Conservation (phyloP, 2,329 filamentous ascomycete genomes). For the Chaetomium sp. region DNA sequence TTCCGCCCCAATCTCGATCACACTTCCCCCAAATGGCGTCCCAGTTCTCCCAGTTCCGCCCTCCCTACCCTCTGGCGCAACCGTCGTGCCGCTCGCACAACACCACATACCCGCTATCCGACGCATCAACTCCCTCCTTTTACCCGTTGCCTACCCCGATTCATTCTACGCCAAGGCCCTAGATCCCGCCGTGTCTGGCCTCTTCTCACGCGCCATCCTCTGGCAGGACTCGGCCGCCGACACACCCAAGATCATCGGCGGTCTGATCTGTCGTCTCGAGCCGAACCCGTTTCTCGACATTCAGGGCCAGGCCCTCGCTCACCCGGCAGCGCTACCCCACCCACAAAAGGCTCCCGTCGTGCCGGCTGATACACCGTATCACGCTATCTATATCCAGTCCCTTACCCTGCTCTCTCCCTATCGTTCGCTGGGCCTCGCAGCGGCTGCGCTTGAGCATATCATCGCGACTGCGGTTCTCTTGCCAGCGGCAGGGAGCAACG, state of each 20-base stretch:
- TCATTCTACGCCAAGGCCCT: constrained; percentile 54
- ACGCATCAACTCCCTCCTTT: constrained; percentile 58
- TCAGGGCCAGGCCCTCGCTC: constrained; percentile 13
- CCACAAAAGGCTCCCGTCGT: constrained; percentile 1
- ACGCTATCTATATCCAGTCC: constrained; percentile 58
- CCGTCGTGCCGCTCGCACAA: constrained; percentile 44
- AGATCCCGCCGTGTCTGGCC: constrained; percentile 42
- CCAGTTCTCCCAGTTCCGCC: constrained; percentile 29
- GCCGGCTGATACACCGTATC: constrained; percentile 23
- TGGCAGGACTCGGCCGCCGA: constrained; percentile 40
- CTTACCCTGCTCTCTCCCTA: constrained; percentile 59
- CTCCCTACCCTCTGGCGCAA: constrained; percentile 42
- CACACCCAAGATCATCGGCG: constrained; percentile 50
- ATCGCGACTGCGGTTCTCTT: constrained; percentile 35
- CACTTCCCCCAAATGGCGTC: constrained; percentile 19
- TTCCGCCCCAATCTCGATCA: constrained; percentile 13
- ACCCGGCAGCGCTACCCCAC: neutral
- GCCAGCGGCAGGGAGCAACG: constrained; percentile 28
- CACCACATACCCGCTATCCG: constrained; percentile 52
- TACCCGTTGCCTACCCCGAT: constrained; percentile 58
- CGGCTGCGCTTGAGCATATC: constrained; percentile 50
- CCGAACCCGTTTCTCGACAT: constrained; percentile 33
- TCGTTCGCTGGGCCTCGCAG: constrained; percentile 51
- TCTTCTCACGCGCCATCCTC: constrained; percentile 54
- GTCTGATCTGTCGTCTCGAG: constrained; percentile 57